Evolutionary conservation across 1,139 yeast genomes (phyloP).

Genomic region (Yamadazyma spencermartinsiae): DNA sequence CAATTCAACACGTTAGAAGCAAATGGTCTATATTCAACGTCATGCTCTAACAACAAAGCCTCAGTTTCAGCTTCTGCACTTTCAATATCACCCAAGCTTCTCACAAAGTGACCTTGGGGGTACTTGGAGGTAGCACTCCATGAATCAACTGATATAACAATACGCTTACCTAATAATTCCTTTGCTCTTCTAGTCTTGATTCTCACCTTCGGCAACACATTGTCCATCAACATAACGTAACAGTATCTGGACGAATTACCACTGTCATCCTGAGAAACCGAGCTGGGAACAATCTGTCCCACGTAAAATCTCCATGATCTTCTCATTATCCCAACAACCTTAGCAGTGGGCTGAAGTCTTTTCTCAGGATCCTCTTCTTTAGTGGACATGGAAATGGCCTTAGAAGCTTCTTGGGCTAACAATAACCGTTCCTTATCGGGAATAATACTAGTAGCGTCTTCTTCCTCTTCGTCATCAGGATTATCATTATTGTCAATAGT

Average conservation of each 20-base stretch:
- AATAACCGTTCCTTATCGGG: slow-evolving; percentile 76
- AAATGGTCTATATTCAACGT: slow-evolving; percentile 95
- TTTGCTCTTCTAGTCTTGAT: slow-evolving; percentile 85
- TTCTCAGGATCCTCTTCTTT: slow-evolving; percentile 29
- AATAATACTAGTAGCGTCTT: slow-evolving; percentile 39
- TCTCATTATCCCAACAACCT: slow-evolving; percentile 82
- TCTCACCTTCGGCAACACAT: slow-evolving; percentile 81
- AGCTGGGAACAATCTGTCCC: slow-evolving; percentile 86
- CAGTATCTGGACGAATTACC: slow-evolving; percentile 72
- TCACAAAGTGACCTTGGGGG: slow-evolving; percentile 94
- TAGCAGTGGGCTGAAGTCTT: slow-evolving; percentile 84
- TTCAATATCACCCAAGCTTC: slow-evolving; percentile 87
- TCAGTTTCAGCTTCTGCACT: slow-evolving; percentile 96
- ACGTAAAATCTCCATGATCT: slow-evolving; percentile 97
- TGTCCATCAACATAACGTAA: slow-evolving; percentile 86
- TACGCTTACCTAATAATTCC: slow-evolving; percentile 81
- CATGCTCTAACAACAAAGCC: slow-evolving; percentile 89
- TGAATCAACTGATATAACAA: slow-evolving; percentile 87
- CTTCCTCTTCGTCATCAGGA: slow-evolving; percentile 56
- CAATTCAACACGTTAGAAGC: slow-evolving; percentile 90
- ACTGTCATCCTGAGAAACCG: slow-evolving; percentile 57
- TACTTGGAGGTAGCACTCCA: slow-evolving; percentile 86
- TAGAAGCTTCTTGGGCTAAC: slow-evolving; percentile 77
- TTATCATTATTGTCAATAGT: slow-evolving; percentile 60
- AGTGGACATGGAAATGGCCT: slow-evolving; percentile 38